Percentiles rank a stretch among this genome's conserved stretches.
phyloP scores from a whole-genome alignment of 768 basidiomycete species.

The Tylopilus rubrobrunneus region DNA sequence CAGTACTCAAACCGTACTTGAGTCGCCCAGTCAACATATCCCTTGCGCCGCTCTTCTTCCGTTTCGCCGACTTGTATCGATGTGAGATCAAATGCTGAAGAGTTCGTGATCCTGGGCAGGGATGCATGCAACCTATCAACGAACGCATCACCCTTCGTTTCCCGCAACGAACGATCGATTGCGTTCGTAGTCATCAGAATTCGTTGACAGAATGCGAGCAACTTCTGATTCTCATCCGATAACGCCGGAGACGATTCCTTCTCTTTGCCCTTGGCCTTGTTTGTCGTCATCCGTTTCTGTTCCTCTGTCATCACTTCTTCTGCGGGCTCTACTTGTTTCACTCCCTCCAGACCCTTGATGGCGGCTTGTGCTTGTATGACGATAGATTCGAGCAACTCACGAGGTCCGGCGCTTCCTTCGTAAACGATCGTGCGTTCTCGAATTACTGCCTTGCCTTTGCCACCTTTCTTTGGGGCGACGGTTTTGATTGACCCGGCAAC shows the following conservation, averaged over 20 bases:
- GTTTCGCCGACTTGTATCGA: slow-evolving; percentile 44
- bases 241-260: slow-evolving; percentile 34
- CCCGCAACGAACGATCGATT: slow-evolving; percentile 83
- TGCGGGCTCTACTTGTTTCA: slow-evolving; percentile 44
- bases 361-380: slow-evolving; percentile 93
- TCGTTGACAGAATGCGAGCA: slow-evolving; percentile 79
- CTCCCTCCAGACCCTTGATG: slow-evolving; percentile 77
- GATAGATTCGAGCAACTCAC: slow-evolving; percentile 87
- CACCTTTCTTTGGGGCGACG: slow-evolving; percentile 52
- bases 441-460: slow-evolving; percentile 45
- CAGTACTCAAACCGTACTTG: slow-evolving; percentile 86
- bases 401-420: slow-evolving; percentile 86
- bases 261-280: slow-evolving; percentile 65
- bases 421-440: slow-evolving; percentile 84
- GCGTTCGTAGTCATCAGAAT: slow-evolving; percentile 79
- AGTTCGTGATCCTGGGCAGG: slow-evolving; percentile 66
- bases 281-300: slow-evolving; percentile 78
- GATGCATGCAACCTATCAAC: slow-evolving; percentile 72
- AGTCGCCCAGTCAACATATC: slow-evolving; percentile 83
- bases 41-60: slow-evolving; percentile 62
- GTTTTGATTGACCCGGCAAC: slow-evolving; percentile 66
- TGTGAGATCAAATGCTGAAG: slow-evolving; percentile 42
- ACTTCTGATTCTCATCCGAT: slow-evolving; percentile 73
- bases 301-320: slow-evolving; percentile 81
- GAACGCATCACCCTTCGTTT: slow-evolving; percentile 87